Evolutionary conservation across 2,329 filamentous ascomycete species (phyloP).

Genomic region (Fusarium nematophilum): DNA sequence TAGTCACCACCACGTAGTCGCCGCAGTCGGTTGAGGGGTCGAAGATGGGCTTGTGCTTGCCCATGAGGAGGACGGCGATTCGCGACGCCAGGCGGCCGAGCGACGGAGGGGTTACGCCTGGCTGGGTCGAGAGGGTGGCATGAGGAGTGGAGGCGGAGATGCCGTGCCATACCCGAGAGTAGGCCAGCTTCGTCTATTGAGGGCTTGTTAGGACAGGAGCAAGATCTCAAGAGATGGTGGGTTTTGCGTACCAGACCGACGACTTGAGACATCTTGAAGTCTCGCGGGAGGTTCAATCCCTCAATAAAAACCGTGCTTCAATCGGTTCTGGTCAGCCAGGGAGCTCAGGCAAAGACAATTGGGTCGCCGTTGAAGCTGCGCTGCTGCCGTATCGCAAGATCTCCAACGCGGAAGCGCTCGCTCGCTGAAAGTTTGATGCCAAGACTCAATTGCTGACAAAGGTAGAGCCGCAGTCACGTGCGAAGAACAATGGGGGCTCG

Average conservation of each 20-base stretch:
- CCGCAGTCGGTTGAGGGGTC: slow-evolving; percentile 98
- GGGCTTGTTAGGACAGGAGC: slow-evolving; percentile 21
- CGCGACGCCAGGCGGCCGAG: slow-evolving; percentile 89
- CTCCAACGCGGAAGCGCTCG: slow-evolving; percentile 21
- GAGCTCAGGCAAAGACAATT: slow-evolving; percentile 18
- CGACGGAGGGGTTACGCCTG: slow-evolving; percentile 74
- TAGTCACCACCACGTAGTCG: slow-evolving; percentile 96
- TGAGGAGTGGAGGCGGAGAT: slow-evolving; percentile 77
- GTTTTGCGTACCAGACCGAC: slow-evolving; percentile 72
- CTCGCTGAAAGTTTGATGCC: slow-evolving; percentile 45
- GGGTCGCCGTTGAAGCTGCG: slow-evolving; percentile 32
- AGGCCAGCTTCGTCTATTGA: slow-evolving; percentile 88
- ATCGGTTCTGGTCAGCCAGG: slow-evolving; percentile 21
- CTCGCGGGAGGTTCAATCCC: slow-evolving; percentile 31
- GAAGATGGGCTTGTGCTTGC: slow-evolving; percentile 98
- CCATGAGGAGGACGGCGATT: slow-evolving; percentile 91
- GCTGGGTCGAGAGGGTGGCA: slow-evolving; percentile 68
- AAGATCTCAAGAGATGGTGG: slow-evolving; percentile 10
- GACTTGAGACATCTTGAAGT: slow-evolving; percentile 78
- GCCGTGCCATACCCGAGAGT: slow-evolving; percentile 95
- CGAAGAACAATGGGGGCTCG: too few species aligned
- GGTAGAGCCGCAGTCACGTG: slow-evolving; percentile 37
- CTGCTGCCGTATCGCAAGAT: slow-evolving; percentile 35
- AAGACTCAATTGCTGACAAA: slow-evolving; percentile 42
- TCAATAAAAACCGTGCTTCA: slow-evolving; percentile 18